Conservation (phyloP, 2,329 filamentous ascomycete genomes). For the Monosporascus sp. region DNA sequence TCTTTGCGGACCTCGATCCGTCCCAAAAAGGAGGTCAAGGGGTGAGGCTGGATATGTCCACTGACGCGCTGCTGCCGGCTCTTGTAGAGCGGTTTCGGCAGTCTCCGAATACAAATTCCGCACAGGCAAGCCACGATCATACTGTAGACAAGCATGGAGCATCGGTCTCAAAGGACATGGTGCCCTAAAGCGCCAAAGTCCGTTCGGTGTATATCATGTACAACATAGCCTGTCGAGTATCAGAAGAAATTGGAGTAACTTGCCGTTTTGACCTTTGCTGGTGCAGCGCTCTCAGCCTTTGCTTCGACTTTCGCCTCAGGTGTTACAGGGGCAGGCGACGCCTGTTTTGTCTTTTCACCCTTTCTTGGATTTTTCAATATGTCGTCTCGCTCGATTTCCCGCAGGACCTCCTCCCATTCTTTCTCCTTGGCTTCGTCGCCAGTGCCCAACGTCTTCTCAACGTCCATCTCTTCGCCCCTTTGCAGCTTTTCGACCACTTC, state of each 20-base stretch:
- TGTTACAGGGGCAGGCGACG: constrained; percentile 18
- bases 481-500: constrained; percentile 71
- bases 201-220: constrained; percentile 8
- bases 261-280: constrained; percentile 17
- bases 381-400: constrained; percentile 62
- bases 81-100: constrained; percentile 48
- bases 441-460: constrained; percentile 74
- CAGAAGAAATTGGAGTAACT: constrained; percentile 48
- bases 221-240: constrained; percentile 14
- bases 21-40: constrained; percentile 45
- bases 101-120: constrained; percentile 11
- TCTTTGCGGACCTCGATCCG: constrained; percentile 56
- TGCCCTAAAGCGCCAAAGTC: constrained; percentile 38
- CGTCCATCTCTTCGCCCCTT: constrained; percentile 73
- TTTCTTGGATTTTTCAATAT: constrained; percentile 42
- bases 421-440: constrained; percentile 69
- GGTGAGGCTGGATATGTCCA: constrained; percentile 53
- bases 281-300: constrained; percentile 14
- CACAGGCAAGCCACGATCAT: constrained; percentile 14
- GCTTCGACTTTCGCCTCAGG: constrained; percentile 16
- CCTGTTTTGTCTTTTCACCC: constrained; percentile 32
- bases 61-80: constrained; percentile 51
- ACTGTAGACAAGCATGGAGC: constrained; percentile 22
- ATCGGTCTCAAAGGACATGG: constrained; percentile 53
- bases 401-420: constrained; percentile 80